phyloP scores from a whole-genome alignment of 2,329 filamentous ascomycete species.

The Chaetomium globosum region DNA sequence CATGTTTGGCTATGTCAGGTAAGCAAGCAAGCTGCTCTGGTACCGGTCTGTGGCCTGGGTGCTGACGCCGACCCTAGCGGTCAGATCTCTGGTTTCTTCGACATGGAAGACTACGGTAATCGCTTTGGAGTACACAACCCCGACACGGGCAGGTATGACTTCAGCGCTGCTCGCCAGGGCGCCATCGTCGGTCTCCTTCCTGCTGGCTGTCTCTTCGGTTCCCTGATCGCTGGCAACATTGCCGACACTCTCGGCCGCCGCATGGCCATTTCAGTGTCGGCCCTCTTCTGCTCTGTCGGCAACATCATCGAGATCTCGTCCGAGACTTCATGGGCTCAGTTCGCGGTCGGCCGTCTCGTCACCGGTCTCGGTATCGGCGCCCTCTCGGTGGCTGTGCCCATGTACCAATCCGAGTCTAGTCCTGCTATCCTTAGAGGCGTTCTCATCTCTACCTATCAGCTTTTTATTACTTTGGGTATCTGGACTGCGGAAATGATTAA shows the following conservation, averaged over 20 bases:
- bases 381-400: slow-evolving; percentile 65
- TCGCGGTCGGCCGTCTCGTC: slow-evolving; percentile 66
- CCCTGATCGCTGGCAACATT: slow-evolving; percentile 61
- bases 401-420: slow-evolving; percentile 73
- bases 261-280: slow-evolving; percentile 63
- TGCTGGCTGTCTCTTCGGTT: slow-evolving; percentile 63
- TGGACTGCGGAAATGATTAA: slow-evolving; percentile 63
- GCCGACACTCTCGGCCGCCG: slow-evolving; percentile 67
- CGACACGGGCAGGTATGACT: slow-evolving; percentile 47
- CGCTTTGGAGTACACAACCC: slow-evolving; percentile 55
- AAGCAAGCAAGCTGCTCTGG: slow-evolving; percentile 21
- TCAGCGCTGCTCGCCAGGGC: slow-evolving; percentile 63
- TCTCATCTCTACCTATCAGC: slow-evolving; percentile 68
- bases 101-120: slow-evolving; percentile 58
- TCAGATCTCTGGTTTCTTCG: slow-evolving; percentile 64
- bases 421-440: slow-evolving; percentile 68
- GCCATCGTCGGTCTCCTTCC: slow-evolving; percentile 66
- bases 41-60: neutral
- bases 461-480: slow-evolving; percentile 73
- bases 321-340: slow-evolving; percentile 60
- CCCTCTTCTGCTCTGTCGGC: slow-evolving; percentile 63
- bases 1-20: slow-evolving; percentile 62
- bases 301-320: slow-evolving; percentile 69
- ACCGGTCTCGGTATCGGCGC: slow-evolving; percentile 69
- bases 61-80: slow-evolving; percentile 46